Evolutionary conservation across 371 early-diverging fungal genomes (phyloP), one percentile per base, ranked within the genome.

Genomic region (Mucor velutinosus): DNA sequence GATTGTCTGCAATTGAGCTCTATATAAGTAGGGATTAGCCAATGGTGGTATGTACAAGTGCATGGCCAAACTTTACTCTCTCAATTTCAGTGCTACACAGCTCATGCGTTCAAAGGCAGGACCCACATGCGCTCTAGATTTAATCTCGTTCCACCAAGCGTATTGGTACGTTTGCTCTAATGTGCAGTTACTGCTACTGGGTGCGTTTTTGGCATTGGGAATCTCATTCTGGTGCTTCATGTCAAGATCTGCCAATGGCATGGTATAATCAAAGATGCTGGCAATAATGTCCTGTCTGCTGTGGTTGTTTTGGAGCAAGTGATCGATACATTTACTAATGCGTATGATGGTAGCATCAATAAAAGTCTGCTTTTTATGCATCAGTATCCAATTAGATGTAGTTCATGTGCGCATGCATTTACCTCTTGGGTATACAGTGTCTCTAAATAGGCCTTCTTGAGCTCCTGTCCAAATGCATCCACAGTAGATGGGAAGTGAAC

Each of bases 381-480:
- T 58, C 23, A 53, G 27, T 53, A 27, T 4, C 23, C 15, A 8
- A 21, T 23, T 2, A 8, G 3, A 3, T 43, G 15, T 7, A 1
- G 45, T 14, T 8, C 21, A 47, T 17, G 7, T 21, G 7, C 11
- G 8, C 11, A 51, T 17, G n/a, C 12, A 32, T 62, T 62, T 64
- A 69, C 69, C 51, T 39, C 58, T 58, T 62, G 70, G 43, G 65
- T 58, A 51, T 69, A 73, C 27, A 73, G 7, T n/a, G 61, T 19
- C 51, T 69, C 69, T 4, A 69, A 47, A 27, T 69, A 73, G 10
- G 69, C 43, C 15, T 51, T 41, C 29, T 69, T 43, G 12, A 73
- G 43, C 41, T 47, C 41, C 58, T 63, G 62, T 62, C 53, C 69
- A 27, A 68, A 43, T 32, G 58, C 41, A 51, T 64, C 15, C 14